phyloP scores from a whole-genome alignment of 176 grass and related monocot species.

The Bonia amplexicaulis region DNA sequence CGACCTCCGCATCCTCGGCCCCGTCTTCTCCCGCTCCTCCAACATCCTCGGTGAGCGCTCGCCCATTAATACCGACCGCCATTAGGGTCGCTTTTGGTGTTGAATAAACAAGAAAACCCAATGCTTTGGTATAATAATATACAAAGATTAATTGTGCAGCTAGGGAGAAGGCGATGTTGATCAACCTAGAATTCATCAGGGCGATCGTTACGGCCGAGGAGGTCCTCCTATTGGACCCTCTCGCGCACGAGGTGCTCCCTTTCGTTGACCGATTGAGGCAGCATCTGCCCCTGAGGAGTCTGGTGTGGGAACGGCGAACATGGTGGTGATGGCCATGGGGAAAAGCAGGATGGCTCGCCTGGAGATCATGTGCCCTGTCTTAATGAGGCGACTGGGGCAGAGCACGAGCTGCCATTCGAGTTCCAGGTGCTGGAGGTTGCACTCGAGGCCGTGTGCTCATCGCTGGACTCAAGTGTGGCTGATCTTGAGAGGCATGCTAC shows the following conservation, averaged over 20 bases:
- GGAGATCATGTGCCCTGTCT: constrained; percentile 26
- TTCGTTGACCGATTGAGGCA: constrained; percentile 85
- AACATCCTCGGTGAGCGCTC: constrained; percentile 79
- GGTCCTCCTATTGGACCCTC: constrained; percentile 81
- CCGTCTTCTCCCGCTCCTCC: constrained; percentile 92
- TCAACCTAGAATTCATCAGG: constrained; percentile 89
- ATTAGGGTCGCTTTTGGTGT: neutral
- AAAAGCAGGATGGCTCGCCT: constrained; percentile 20
- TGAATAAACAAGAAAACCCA: neutral
- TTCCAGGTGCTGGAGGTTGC: constrained; percentile 97
- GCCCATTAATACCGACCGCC: neutral
- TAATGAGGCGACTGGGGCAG: constrained; percentile 52
- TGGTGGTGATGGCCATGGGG: constrained; percentile 21
- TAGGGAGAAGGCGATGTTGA: constrained; percentile 91
- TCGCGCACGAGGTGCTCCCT: constrained; percentile 67
- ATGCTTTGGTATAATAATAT: neutral
- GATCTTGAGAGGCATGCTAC: constrained; percentile 74
- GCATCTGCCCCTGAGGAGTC: constrained; percentile 56
- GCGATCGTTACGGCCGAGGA: constrained; percentile 92
- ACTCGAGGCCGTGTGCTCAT: constrained; percentile 62
- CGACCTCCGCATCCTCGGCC: constrained; percentile 81
- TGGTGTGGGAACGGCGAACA: constrained; percentile 29
- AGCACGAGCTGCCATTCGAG: constrained; percentile 83
- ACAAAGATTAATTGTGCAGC: constrained; percentile 46
- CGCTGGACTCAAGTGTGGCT: constrained; percentile 55